Percentiles rank a stretch among this genome's conserved stretches.
phyloP scores from a whole-genome alignment of 192 early-diverging fungal species.

The Coemansia sp. region DNA sequence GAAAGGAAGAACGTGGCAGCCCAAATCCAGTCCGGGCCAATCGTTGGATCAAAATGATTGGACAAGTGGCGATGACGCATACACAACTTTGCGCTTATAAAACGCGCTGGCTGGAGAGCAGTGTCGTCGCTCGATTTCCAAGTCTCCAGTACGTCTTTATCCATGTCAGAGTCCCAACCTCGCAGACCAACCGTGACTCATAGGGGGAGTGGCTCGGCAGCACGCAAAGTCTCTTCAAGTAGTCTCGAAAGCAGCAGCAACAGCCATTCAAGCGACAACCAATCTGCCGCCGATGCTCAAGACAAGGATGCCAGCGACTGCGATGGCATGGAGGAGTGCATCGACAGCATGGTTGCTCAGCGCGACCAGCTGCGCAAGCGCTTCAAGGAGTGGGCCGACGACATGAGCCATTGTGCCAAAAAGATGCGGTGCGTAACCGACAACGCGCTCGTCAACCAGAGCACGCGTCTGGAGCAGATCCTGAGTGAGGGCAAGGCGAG shows the following conservation, averaged over 20 bases:
- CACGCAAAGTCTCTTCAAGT: background rate
- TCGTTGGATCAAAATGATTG: background rate
- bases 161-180: constrained; percentile 1
- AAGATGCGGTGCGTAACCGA: constrained; percentile 30
- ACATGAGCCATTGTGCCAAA: constrained; percentile 17
- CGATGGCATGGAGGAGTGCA: constrained; percentile 18
- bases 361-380: constrained; percentile 42
- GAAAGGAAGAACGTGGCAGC: background rate
- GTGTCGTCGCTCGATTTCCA: background rate
- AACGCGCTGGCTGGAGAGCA: too few relatives aligned
- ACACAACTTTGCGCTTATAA: too few relatives aligned
- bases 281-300: background rate
- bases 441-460: constrained; percentile 49
- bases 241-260: constrained; percentile 7
- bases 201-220: background rate
- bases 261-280: background rate
- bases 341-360: constrained; percentile 22
- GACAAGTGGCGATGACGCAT: background rate
- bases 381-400: constrained; percentile 42
- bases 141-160: too few relatives aligned
- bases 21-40: background rate
- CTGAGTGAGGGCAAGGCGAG: constrained; percentile 25
- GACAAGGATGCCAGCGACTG: background rate
- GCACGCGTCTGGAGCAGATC: constrained; percentile 32
- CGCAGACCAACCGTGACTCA: background rate